Evolutionary conservation across 202 grass and related monocot species (phyloP), one percentile per base, ranked within the genome.

Genomic region (Zizania palustris): DNA sequence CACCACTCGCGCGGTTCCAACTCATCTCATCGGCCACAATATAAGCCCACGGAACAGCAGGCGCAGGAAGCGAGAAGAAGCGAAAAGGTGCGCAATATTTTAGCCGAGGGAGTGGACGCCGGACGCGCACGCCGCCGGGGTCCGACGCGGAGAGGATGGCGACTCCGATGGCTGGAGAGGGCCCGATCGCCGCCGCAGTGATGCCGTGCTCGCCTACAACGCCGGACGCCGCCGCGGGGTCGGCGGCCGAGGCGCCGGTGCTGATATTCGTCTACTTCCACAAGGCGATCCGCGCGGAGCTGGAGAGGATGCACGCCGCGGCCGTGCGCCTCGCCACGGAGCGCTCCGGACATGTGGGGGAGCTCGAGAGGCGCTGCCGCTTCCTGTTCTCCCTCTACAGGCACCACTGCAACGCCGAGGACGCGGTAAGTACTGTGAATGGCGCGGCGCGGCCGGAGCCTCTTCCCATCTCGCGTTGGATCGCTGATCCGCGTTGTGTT

Each of bases 361-460:
- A 51, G 42, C 62, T 98, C 6, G 87, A 87, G 33, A 69, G 60
- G 35, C 85, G 78, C 7, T 95, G 87, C 81, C 74, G 87, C 45
- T 98, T 95, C 73, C 87, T 98, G 45, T 92, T 95, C 84, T 82
- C 81, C 75, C 81, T 98, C 65, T 98, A 98, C 79, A 86, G 91
- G 83, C 87, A 92, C 80, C 96, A 98, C 80, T 98, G 91, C 86
- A 78, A 98, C 80, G 91, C 91, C 72, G 96, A 98, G 83, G 96
- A 98, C 82, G 89, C 85, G 84, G 96, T 98, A 69, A 51, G 92
- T 90, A 61, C 56, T 80, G 41, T 60, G 51, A 28, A 38, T 63
- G 45, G 18, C 6, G 16, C 65, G 34, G 5, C 65, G 49, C 53
- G 19, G 49, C 60, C 43, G 4, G 4, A 13, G 62, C 54, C 67